These are phyloP conservation scores for Boletus tomentosulus DNA, from an alignment of 768 basidiomycete species.

Conservation along the genomic window DNA sequence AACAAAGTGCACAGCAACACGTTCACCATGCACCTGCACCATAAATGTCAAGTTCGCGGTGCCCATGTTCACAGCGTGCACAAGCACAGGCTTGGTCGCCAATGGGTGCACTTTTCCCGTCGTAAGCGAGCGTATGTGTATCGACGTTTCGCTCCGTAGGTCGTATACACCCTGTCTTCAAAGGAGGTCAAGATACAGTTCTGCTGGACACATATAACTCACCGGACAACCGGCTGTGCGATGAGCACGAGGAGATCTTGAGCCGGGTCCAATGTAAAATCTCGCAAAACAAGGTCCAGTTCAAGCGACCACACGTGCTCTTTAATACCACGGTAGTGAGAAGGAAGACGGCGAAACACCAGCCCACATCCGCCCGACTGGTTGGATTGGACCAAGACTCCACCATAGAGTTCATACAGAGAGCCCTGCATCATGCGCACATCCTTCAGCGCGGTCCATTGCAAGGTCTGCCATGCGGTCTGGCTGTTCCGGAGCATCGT, in stretches of 20 bases:
- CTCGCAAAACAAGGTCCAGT: conserved; percentile 39
- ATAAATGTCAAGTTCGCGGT: conserved; percentile 33
- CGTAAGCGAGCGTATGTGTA: conserved; percentile 45
- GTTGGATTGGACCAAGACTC: conserved; percentile 46
- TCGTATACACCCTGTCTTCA: conserved; percentile 11
- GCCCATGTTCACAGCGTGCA: conserved; percentile 17
- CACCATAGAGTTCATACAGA: conserved; percentile 58
- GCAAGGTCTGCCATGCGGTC: conserved; percentile 37
- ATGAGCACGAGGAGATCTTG: conserved; percentile 60
- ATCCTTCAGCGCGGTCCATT: conserved; percentile 30
- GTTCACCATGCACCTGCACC: conserved; percentile 54
- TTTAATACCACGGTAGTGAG: conserved; percentile 43
- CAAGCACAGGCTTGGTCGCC: conserved; percentile 35
- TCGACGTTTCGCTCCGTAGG: conserved; percentile 17
- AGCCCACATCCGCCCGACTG: conserved; percentile 26
- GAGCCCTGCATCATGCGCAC: conserved; percentile 41
- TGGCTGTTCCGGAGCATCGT: conserved; percentile 37
- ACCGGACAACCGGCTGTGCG: conserved; percentile 36
- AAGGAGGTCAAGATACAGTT: conserved; percentile 1
- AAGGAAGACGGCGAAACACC: conserved; percentile 47
- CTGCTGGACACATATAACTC: conserved; percentile 10
- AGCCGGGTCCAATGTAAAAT: conserved; percentile 62
- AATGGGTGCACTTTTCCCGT: conserved; percentile 45
- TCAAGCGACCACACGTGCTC: conserved; percentile 42
- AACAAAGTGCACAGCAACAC: conserved; percentile 47